Conservation (phyloP, 2,329 filamentous ascomycete species). For the Neopestalotiopsis rosae region DNA sequence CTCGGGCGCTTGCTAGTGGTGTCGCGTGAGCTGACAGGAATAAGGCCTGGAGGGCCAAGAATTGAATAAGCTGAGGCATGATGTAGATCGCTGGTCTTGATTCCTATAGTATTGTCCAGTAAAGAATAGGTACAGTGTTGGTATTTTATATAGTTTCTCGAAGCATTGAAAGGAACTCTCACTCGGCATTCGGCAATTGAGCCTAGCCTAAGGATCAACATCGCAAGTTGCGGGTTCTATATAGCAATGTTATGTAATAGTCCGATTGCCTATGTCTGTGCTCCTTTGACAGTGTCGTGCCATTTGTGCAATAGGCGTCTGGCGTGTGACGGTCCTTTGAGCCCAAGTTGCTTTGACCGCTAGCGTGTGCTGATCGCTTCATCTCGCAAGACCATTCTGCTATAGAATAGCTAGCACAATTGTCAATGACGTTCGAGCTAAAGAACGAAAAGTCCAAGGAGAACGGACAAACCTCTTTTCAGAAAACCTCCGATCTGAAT, state of each 20-base stretch:
- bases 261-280: neutral
- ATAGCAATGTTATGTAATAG: neutral
- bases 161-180: neutral
- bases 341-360: neutral
- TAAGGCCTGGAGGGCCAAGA: neutral
- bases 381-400: neutral
- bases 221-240: neutral
- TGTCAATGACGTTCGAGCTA: neutral
- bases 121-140: neutral
- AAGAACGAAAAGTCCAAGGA: neutral
- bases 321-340: neutral
- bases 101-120: neutral
- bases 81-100: neutral
- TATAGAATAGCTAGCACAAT: neutral
- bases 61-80: neutral
- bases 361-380: neutral
- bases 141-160: neutral
- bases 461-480: neutral
- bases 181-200: neutral
- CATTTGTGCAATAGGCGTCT: neutral
- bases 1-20: neutral
- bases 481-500: neutral
- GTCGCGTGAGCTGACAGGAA: constrained; percentile 3
- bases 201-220: neutral
- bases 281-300: neutral